A percentile compares a stretch with the other conserved stretches of the same genome.
Conservation (phyloP, 352 stramenopile genomes). For the Pythium apleroticum region DNA sequence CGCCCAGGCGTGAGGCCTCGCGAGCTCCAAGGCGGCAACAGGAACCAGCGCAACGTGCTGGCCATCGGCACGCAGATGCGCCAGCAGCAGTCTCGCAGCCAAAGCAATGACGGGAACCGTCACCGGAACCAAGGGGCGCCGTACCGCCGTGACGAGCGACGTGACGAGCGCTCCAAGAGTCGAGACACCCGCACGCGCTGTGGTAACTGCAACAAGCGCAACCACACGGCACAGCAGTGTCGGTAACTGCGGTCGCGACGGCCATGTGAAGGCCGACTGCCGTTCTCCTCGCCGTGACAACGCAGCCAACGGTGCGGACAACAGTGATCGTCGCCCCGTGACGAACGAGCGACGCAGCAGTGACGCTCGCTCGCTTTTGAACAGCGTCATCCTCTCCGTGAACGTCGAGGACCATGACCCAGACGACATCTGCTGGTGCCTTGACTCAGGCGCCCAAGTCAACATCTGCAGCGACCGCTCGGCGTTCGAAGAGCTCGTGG, state of each 20-base stretch:
- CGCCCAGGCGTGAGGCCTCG: neutral
- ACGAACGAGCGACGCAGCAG: neutral
- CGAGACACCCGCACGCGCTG: too few species aligned
- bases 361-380: neutral
- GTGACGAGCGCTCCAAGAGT: too few species aligned
- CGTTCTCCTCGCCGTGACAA: neutral
- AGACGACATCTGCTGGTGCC: neutral
- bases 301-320: neutral
- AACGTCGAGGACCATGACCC: neutral
- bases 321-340: neutral
- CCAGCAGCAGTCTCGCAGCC: too few species aligned
- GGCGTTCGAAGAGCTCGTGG: neutral
- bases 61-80: neutral
- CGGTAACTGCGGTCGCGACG: neutral
- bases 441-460: neutral
- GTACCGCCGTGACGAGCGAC: too few species aligned
- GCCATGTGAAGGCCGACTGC: neutral
- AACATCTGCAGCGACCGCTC: conserved; percentile 1
- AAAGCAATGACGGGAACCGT: too few species aligned
- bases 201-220: conserved; percentile 1
- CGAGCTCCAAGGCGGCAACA: neutral
- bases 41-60: neutral
- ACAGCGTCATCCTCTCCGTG: neutral
- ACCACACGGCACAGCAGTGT: neutral
- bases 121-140: too few species aligned